phyloP scores from a whole-genome alignment of 2,329 filamentous ascomycete genomes.

The Penicillium sclerotigenum region DNA sequence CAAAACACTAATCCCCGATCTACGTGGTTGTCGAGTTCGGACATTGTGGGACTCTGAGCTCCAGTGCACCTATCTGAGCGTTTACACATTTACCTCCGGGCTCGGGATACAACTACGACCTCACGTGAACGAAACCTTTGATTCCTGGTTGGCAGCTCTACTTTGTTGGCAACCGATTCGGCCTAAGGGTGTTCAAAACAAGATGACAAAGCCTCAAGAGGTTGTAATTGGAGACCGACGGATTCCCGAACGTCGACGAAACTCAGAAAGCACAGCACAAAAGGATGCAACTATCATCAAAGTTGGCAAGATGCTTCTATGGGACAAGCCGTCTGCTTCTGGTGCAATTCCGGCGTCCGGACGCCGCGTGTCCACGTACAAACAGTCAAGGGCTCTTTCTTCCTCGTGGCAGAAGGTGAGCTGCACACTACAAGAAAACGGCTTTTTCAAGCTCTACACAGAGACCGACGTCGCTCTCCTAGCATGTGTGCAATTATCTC shows the following conservation, averaged over 20 bases:
- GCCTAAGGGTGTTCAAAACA: conserved; percentile 50
- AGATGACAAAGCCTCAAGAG: conserved; percentile 50
- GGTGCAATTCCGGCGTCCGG: conserved; percentile 35
- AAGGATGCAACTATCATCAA: conserved; percentile 88
- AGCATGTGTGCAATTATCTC: conserved; percentile 79
- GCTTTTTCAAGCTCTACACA: conserved; percentile 84
- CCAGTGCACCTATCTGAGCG: conserved; percentile 47
- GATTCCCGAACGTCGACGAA: conserved; percentile 43
- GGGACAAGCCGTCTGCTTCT: conserved; percentile 69
- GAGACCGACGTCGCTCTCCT: conserved; percentile 79
- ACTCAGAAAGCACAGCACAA: conserved; percentile 49
- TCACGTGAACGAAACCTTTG: conserved; percentile 51
- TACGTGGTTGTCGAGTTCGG: conserved; percentile 49
- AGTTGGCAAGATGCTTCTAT: conserved; percentile 83
- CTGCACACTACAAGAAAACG: conserved; percentile 91
- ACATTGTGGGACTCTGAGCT: conserved; percentile 48
- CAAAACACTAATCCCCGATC: conserved; percentile 49
- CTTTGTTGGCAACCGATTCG: conserved; percentile 52
- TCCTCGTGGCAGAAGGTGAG: conserved; percentile 84
- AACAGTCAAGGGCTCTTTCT: conserved; percentile 56
- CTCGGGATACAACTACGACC: conserved; percentile 48
- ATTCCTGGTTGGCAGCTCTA: conserved; percentile 52
- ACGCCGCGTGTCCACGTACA: conserved; percentile 51
- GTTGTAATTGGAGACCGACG: conserved; percentile 45
- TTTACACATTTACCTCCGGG: conserved; percentile 48